Evolutionary conservation across 179 eudicot genomes (phyloP), one percentile per base, ranked within the genome.

Genomic region (Corrigiola litoralis): DNA sequence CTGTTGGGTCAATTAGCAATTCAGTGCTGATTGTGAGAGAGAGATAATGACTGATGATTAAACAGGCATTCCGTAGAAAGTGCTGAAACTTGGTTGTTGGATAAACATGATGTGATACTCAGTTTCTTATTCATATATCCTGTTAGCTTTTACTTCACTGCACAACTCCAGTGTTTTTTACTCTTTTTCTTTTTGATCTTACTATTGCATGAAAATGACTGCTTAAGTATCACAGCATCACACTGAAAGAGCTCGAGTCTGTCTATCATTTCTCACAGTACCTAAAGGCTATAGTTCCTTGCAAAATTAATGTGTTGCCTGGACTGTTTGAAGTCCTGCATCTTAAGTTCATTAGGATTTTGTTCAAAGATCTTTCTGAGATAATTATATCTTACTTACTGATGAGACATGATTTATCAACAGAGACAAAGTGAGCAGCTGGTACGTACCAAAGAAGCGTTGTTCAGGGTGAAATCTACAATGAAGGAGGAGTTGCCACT

Each of bases 351-450:
- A 12, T 38, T 38, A 38, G 44, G 44, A 38, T 38, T 9, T 9
- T 12, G 44, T 38, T 38, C 13, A 16, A 38, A 38, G n/a, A n/a
- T n/a, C n/a, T n/a, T n/a, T 54, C n/a, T 36, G 36, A 57, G 25
- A 25, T 34, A 63, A 4, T 55, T 13, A 12, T 25, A 48, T 4
- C 38, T 20, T 33, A 10, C 14, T 44, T 23, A 36, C 25, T 58
- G 2, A 41, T 41, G 10, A 42, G 42, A 29, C 5, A 33, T 55
- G 32, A 16, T 8, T 52, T 58, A 29, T 63, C 28, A 27, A 58
- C 88, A 90, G 97, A 86, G 99, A 72, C 97, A 95, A 76, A 85
- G 88, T 41, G 96, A 88, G 77, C 99, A 95, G 77, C 87, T 95
- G 63, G 70, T 91, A 61, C 88, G 97, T 11, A 79, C 92, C 28